These are phyloP conservation scores for Leucogyrophana mollusca DNA, from an alignment of 768 basidiomycete genomes.

Conservation along the genomic window DNA sequence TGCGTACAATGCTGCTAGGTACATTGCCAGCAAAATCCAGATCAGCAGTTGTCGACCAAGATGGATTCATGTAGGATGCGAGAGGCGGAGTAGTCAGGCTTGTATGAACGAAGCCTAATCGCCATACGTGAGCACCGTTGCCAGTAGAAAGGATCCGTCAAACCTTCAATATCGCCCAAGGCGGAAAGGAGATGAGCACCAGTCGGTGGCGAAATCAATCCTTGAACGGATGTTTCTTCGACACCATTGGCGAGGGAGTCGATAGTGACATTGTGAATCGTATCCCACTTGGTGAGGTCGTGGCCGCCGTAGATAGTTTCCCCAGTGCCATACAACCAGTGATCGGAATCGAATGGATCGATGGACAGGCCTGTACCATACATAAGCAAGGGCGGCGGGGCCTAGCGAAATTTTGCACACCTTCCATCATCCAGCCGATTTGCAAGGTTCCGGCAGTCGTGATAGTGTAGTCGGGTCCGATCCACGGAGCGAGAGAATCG, in stretches of 20 bases:
- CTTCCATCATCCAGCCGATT: constrained; percentile 75
- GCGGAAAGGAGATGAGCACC: constrained; percentile 58
- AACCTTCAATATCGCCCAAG: constrained; percentile 53
- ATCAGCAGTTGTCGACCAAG: constrained; percentile 45
- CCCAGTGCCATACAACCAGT: constrained; percentile 73
- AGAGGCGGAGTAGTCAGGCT: constrained; percentile 41
- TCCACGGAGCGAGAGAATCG: constrained; percentile 57
- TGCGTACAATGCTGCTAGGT: constrained; percentile 45
- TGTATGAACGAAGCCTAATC: constrained; percentile 46
- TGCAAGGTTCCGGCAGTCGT: constrained; percentile 44
- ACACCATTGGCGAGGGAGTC: constrained; percentile 62
- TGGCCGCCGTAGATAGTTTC: constrained; percentile 61
- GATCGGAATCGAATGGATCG: constrained; percentile 67
- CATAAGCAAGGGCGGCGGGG: neutral
- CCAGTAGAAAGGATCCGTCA: neutral
- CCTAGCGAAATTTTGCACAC: constrained; percentile 21
- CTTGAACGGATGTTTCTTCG: constrained; percentile 60
- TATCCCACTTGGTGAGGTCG: constrained; percentile 59
- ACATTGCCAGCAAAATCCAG: constrained; percentile 55
- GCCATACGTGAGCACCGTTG: neutral
- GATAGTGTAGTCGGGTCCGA: constrained; percentile 49
- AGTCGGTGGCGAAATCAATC: constrained; percentile 59
- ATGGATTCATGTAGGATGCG: constrained; percentile 42
- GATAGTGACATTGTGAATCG: constrained; percentile 53
- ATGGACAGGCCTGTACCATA: constrained; percentile 44